Conservation (phyloP, 2,329 filamentous ascomycete species). For the Escovopsis sp. region DNA sequence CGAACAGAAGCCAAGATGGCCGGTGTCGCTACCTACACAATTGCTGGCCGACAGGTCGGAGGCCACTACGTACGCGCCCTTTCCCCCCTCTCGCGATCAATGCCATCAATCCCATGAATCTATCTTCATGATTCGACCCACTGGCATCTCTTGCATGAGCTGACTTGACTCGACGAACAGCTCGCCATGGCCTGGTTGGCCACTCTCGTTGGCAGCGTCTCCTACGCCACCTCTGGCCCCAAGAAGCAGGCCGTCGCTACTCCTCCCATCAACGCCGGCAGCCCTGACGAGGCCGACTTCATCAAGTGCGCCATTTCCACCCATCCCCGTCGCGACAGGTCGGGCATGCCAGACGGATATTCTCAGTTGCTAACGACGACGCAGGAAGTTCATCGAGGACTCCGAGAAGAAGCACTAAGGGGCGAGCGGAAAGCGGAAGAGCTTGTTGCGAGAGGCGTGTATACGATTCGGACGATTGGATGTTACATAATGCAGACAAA, state of each 20-base stretch:
- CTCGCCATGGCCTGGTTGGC: slow-evolving; percentile 43
- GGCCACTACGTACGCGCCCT: slow-evolving; percentile 42
- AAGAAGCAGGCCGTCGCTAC: slow-evolving; percentile 27
- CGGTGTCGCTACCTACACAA: slow-evolving; percentile 31
- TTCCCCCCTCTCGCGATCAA: slow-evolving; percentile 2
- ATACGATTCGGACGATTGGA: slow-evolving; percentile 12
- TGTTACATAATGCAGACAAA: slow-evolving; percentile 14
- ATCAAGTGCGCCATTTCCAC: slow-evolving; percentile 39
- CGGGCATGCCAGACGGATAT: not conserved
- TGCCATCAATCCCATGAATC: slow-evolving; percentile 4
- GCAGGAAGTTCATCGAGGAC: slow-evolving; percentile 26
- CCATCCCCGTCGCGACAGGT: no score
- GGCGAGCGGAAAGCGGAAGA: slow-evolving; percentile 4
- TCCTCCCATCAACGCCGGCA: slow-evolving; percentile 47
- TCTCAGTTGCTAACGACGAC: slow-evolving; percentile 11
- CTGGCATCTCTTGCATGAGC: no score
- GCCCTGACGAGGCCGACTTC: slow-evolving; percentile 48
- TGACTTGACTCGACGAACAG: slow-evolving; percentile 17
- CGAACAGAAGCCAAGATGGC: slow-evolving; percentile 17
- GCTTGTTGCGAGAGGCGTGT: slow-evolving; percentile 11
- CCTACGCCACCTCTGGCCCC: slow-evolving; percentile 29
- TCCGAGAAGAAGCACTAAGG: slow-evolving; percentile 27
- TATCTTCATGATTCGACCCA: slow-evolving; percentile 7
- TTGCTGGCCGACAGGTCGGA: slow-evolving; percentile 45
- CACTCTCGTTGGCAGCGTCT: slow-evolving; percentile 34